phyloP scores from a whole-genome alignment of 352 stramenopile species.

The Nothophytophthora sp. region DNA sequence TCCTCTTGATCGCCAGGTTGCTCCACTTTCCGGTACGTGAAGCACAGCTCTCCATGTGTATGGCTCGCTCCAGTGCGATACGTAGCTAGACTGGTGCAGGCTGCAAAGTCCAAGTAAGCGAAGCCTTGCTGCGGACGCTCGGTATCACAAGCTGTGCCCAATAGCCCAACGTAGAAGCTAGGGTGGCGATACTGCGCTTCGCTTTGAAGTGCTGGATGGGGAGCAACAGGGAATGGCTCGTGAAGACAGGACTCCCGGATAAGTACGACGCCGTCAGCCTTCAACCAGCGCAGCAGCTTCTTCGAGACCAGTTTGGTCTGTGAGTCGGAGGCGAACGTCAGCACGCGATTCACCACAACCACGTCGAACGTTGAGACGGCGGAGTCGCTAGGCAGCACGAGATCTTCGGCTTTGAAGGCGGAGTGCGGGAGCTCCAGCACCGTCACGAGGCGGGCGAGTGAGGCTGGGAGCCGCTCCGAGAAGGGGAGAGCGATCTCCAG shows the following conservation, averaged over 20 bases:
- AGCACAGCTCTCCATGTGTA: conserved; percentile 81
- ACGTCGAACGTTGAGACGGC: too few species aligned
- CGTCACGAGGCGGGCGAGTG: conserved; percentile 47
- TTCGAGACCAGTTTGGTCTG: conserved; percentile 52
- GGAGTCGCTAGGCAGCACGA: too few species aligned
- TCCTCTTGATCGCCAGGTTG: conserved; percentile 40
- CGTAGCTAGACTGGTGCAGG: conserved; percentile 54
- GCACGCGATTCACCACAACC: conserved; percentile 79
- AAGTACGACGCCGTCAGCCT: conserved; percentile 60
- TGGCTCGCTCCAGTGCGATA: conserved; percentile 83
- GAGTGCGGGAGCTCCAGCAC: too few species aligned
- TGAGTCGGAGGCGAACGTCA: conserved; percentile 73
- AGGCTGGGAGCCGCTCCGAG: conserved; percentile 64
- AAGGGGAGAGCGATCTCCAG: conserved; percentile 67
- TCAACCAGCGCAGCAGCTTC: conserved; percentile 65
- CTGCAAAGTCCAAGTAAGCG: conserved; percentile 65
- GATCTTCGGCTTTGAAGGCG: too few species aligned
- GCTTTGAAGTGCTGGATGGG: conserved; percentile 65
- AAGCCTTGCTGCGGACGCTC: conserved; percentile 31
- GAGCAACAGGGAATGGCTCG: too few species aligned
- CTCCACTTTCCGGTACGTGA: conserved; percentile 59
- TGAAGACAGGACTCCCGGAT: conserved; percentile 73
- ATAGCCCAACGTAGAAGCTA: conserved; percentile 61
- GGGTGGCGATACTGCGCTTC: conserved; percentile 63
- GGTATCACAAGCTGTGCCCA: conserved; percentile 45